These are phyloP conservation scores for Carallia brachiata DNA, from an alignment of 345 rosid species.

Conservation along the genomic window DNA sequence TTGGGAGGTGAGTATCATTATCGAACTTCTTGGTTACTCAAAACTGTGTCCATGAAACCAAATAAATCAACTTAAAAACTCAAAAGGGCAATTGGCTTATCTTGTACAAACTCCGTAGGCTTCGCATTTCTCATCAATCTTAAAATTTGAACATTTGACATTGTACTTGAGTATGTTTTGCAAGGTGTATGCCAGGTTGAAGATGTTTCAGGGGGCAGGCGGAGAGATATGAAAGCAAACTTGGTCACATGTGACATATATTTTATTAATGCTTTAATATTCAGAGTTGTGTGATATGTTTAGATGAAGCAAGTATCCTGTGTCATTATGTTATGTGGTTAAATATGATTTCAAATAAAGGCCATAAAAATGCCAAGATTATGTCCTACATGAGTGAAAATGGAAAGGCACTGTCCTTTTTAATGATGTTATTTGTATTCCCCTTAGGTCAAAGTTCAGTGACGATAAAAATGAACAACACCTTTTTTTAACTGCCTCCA, in stretches of 20 bases:
- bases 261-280: too few relatives aligned
- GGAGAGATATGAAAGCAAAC: too few relatives aligned
- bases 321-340: neutral
- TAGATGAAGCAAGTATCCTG: too few relatives aligned
- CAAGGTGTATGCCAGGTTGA: too few relatives aligned
- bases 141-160: too few relatives aligned
- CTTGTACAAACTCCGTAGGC: neutral
- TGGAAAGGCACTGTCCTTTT: neutral
- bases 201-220: too few relatives aligned
- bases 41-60: neutral
- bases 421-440: neutral
- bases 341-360: neutral
- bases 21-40: neutral
- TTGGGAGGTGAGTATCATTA: constrained; percentile 68
- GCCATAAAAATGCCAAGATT: neutral
- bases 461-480: neutral
- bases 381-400: neutral
- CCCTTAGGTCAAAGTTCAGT: neutral
- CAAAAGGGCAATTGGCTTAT: neutral
- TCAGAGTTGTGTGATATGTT: too few relatives aligned
- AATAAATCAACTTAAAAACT: neutral
- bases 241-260: too few relatives aligned
- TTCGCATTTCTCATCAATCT: neutral
- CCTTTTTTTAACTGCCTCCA: constrained; percentile 3
- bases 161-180: too few relatives aligned